Evolutionary conservation across 106 monocot genomes (phyloP), one percentile per base, ranked within the genome.

Genomic region (Iris macrosiphon): DNA sequence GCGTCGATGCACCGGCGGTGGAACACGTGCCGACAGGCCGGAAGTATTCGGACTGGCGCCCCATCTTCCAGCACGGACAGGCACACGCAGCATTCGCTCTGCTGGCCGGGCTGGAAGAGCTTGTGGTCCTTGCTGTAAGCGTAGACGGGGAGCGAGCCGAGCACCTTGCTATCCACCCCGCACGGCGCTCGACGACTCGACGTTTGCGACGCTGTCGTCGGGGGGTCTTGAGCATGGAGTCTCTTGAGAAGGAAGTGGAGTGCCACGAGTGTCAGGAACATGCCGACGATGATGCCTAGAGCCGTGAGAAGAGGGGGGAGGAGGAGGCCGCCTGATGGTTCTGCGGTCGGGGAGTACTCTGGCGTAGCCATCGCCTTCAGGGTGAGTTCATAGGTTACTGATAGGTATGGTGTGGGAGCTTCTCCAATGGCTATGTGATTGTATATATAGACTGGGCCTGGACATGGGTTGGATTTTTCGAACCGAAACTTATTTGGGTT

Each of bases 221-320:
- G 49, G 2, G 6, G 39, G 17, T 15, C 16, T 40, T 15, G 15
- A n/a, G 1, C 7, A 14, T 39, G 51, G 4, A 51, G 17, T n/a
- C 22, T 50, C 11, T 51, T 63, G 3, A 40, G 23, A 12, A 63
- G 24, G 27, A 63, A 40, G n/a, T 63, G 63, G 51, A 63, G 39
- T 16, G 20, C 63, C 4, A 23, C 22, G 1, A 63, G 51, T 7
- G 19, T 8, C 5, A 63, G 6, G 2, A 40, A 14, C 2, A 40
- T 24, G 21, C 22, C 46, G 22, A 24, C 24, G 0, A 63, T 0
- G 25, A 51, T 40, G 13, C 47, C 4, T 49, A 38, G 33, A 51
- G 50, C 34, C 38, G 51, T 26, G 0, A 63, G 0, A 7, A 63
- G 39, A 38, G 63, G 31, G 11, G 47, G 1, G 14, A 61, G 47